Evolutionary conservation across 768 basidiomycete species (phyloP).

Genomic region (Trametopsis cervina): DNA sequence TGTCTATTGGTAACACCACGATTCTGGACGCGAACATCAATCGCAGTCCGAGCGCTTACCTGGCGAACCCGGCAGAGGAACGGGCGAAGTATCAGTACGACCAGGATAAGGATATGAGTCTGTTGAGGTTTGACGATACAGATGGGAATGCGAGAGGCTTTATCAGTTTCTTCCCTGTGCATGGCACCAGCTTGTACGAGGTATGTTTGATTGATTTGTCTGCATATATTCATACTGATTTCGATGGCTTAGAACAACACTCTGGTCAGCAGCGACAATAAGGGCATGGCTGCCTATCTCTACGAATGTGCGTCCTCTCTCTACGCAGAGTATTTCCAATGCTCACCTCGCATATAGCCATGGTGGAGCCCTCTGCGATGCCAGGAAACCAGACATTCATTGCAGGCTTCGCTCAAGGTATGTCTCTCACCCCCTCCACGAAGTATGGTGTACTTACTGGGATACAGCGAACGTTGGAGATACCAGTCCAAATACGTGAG

Average conservation of each 20-base stretch:
- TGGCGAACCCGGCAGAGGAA: conserved; percentile 68
- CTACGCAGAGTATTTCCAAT: not conserved
- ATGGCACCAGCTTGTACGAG: conserved; percentile 75
- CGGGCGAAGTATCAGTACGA: conserved; percentile 60
- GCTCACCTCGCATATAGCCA: conserved; percentile 31
- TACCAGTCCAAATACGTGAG: conserved; percentile 74
- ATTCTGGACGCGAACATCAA: conserved; percentile 65
- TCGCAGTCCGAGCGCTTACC: conserved; percentile 68
- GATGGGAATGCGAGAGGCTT: conserved; percentile 56
- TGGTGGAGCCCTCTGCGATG: conserved; percentile 53
- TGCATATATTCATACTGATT: not conserved
- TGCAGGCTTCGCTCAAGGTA: conserved; percentile 72
- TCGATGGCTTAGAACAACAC: conserved; percentile 58
- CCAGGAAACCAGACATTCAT: conserved; percentile 69
- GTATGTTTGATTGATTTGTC: conserved; percentile 27
- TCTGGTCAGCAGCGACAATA: conserved; percentile 75
- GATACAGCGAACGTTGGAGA: conserved; percentile 70
- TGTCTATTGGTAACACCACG: conserved; percentile 64
- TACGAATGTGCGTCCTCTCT: conserved; percentile 51
- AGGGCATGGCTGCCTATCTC: conserved; percentile 78
- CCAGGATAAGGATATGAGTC: conserved; percentile 68
- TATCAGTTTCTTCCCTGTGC: conserved; percentile 71
- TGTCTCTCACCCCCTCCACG: conserved; percentile 15
- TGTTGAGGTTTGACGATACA: conserved; percentile 57
- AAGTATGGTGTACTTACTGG: conserved; percentile 7